Conservation (phyloP, 192 early-diverging fungal species). For the Allomyces javanicus region DNA sequence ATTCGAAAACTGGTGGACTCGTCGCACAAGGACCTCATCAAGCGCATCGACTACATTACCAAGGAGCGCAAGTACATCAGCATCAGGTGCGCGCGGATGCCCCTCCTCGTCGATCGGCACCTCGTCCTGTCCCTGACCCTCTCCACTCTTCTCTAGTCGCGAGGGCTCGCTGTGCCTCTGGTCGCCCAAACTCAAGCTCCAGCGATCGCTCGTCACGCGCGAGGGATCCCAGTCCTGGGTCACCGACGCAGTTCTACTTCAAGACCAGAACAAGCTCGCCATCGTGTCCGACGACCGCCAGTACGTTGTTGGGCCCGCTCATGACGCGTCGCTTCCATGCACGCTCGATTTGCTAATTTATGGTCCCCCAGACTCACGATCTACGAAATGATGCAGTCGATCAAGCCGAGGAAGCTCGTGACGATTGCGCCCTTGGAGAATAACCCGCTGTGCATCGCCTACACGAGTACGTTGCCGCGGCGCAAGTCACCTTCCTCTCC, state of each 20-base stretch:
- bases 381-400: slow-evolving; percentile 32
- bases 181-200: slow-evolving; percentile 28
- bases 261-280: slow-evolving; percentile 29
- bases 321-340: neutral
- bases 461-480: slow-evolving; percentile 14
- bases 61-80: slow-evolving; percentile 41
- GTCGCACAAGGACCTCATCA: slow-evolving; percentile 39
- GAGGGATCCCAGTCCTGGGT: slow-evolving; percentile 31
- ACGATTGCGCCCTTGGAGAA: slow-evolving; percentile 30
- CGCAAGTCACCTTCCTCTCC: too few species aligned
- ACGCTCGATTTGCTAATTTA: too few species aligned
- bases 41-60: slow-evolving; percentile 28
- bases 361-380: slow-evolving; percentile 20
- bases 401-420: slow-evolving; percentile 30
- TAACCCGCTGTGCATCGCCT: slow-evolving; percentile 35
- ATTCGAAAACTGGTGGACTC: slow-evolving; percentile 19
- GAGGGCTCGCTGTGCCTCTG: slow-evolving; percentile 37
- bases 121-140: too few species aligned
- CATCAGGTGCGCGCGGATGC: slow-evolving; percentile 19
- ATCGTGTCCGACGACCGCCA: slow-evolving; percentile 37
- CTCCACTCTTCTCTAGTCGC: slow-evolving; percentile 6
- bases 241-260: slow-evolving; percentile 26
- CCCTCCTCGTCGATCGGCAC: too few species aligned
- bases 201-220: slow-evolving; percentile 19
- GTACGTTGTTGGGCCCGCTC: slow-evolving; percentile 8